These are phyloP conservation scores for Colletotrichum orbiculare DNA, from an alignment of 2,329 filamentous ascomycete species.

Conservation along the genomic window DNA sequence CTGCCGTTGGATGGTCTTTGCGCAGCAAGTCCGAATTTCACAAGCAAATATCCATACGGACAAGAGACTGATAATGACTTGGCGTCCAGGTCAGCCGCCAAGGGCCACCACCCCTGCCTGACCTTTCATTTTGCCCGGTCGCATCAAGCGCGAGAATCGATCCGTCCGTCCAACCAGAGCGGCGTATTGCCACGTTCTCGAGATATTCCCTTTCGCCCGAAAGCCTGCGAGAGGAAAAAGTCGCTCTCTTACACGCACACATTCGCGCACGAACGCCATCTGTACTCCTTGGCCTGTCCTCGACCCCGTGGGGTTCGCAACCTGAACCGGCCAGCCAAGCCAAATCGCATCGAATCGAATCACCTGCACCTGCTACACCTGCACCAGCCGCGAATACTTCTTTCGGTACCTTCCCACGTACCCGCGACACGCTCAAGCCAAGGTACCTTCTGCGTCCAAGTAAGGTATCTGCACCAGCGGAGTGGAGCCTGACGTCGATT, in stretches of 20 bases:
- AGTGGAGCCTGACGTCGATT: slow-evolving; percentile 29
- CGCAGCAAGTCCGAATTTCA: slow-evolving; percentile 2
- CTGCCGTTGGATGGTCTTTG: too few relatives aligned
- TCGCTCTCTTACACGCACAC: background rate
- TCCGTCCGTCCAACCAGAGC: slow-evolving; percentile 38
- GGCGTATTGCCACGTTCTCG: slow-evolving; percentile 33
- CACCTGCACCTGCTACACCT: slow-evolving; percentile 3
- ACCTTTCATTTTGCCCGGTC: slow-evolving; percentile 3
- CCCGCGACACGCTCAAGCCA: slow-evolving; percentile 2
- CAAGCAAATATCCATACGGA: slow-evolving; percentile 7
- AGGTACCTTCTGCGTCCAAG: background rate
- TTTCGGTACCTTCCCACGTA: too few relatives aligned
- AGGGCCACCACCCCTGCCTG: slow-evolving; percentile 17
- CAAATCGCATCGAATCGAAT: background rate
- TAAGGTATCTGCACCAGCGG: background rate
- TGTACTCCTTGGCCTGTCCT: slow-evolving; percentile 11
- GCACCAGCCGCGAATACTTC: background rate
- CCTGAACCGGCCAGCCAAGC: slow-evolving; percentile 24
- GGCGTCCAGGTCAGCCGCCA: slow-evolving; percentile 27
- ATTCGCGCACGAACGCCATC: background rate
- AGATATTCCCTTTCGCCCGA: slow-evolving; percentile 39
- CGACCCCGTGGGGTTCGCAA: slow-evolving; percentile 33
- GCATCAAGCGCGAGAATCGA: slow-evolving; percentile 38
- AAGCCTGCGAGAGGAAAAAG: slow-evolving; percentile 26
- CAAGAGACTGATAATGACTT: slow-evolving; percentile 7